A percentile compares a stretch with the other conserved stretches of the same genome.
Evolutionary conservation across 495 filamentous ascomycete species (phyloP).

Genomic region (Penicillium salamii): DNA sequence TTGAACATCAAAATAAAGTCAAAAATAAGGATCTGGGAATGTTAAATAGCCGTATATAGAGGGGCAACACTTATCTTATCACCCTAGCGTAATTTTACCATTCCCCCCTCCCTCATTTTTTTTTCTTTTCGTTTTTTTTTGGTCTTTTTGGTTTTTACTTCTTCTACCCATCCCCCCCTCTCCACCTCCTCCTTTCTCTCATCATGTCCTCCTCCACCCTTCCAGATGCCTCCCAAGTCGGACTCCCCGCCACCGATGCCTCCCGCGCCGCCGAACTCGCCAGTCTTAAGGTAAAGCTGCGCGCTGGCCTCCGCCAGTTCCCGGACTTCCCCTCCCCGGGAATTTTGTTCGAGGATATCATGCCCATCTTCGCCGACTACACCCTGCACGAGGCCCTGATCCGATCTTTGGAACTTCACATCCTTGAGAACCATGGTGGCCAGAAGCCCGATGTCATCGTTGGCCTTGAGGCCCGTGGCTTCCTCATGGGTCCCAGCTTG

Average conservation of each 20-base stretch:
- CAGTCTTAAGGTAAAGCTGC: conserved; percentile 83
- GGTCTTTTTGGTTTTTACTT: conserved; percentile 28
- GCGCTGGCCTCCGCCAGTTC: conserved; percentile 65
- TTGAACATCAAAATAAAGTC: background rate
- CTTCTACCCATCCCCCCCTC: conserved; percentile 20
- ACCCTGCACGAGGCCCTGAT: conserved; percentile 72
- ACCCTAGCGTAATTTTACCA: conserved; percentile 6
- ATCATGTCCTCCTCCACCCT: conserved; percentile 57
- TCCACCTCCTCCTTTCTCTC: conserved; percentile 36
- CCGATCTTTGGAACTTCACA: conserved; percentile 82
- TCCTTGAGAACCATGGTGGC: conserved; percentile 49
- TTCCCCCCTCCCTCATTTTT: conserved; percentile 24
- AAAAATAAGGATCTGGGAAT: background rate
- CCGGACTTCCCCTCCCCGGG: conserved; percentile 93
- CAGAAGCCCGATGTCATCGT: conserved; percentile 84
- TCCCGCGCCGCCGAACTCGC: conserved; percentile 82
- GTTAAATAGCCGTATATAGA: background rate
- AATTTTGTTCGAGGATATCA: conserved; percentile 97
- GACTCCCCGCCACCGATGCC: conserved; percentile 54
- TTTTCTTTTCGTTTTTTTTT: conserved; percentile 21
- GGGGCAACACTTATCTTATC: conserved; percentile 12
- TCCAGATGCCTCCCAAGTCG: conserved; percentile 49
- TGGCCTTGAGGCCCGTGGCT: conserved; percentile 90
- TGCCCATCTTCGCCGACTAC: conserved; percentile 89
- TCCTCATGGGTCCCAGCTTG: conserved; percentile 89